Evolutionary conservation across 2,329 filamentous ascomycete genomes (phyloP).

Genomic region (Fusarium verrucosum): DNA sequence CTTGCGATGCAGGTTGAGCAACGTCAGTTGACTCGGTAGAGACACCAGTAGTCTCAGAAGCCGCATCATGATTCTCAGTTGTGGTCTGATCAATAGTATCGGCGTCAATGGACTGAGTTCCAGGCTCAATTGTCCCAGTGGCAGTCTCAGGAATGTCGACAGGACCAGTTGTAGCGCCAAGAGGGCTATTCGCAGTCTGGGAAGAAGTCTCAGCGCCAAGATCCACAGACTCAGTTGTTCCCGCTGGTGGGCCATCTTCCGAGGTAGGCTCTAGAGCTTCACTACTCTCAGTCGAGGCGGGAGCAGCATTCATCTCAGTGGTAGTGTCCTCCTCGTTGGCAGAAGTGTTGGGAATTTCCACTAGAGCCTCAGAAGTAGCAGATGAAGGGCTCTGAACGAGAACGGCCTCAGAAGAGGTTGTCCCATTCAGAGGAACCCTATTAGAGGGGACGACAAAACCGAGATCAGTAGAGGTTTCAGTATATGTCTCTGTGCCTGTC

Average conservation of each 20-base stretch:
- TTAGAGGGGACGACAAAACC: neutral
- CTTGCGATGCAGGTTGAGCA: neutral
- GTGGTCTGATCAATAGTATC: neutral
- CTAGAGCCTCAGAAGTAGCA: neutral
- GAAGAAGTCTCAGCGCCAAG: neutral
- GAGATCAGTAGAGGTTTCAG: neutral
- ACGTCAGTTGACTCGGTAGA: neutral
- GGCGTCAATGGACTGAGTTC: neutral
- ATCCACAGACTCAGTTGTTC: neutral
- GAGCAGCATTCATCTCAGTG: neutral
- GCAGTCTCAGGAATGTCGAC: neutral
- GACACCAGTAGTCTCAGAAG: neutral
- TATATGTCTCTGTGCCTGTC: neutral
- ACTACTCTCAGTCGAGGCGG: neutral
- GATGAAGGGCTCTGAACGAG: neutral
- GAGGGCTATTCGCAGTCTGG: neutral
- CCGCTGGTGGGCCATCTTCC: neutral
- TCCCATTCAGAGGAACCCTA: neutral
- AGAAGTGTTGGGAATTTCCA: neutral
- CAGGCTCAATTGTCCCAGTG: neutral
- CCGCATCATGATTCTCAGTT: fast-evolving
- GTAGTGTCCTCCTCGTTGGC: fast-evolving
- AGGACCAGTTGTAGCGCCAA: neutral
- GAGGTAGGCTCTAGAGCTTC: neutral
- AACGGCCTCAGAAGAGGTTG: neutral